A percentile compares a stretch with the other conserved stretches of the same genome.
phyloP scores from a whole-genome alignment of 257 asterid species.

The Capsicum baccatum region DNA sequence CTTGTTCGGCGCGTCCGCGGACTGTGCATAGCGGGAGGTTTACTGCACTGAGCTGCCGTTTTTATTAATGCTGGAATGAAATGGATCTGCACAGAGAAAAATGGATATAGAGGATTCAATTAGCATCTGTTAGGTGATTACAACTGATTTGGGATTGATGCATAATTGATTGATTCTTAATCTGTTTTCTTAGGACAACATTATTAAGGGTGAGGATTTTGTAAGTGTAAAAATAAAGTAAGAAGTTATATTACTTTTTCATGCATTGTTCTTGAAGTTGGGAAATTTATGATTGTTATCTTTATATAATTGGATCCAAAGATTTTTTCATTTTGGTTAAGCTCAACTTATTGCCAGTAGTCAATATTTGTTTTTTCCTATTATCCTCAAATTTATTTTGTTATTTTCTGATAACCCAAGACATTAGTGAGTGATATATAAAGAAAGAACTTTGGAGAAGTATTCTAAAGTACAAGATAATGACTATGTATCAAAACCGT shows the following conservation, averaged over 20 bases:
- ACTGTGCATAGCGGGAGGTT: too few relatives aligned
- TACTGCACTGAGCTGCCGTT: too few relatives aligned
- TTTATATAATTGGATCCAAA: background rate
- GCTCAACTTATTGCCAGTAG: background rate
- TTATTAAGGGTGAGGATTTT: constrained; percentile 1
- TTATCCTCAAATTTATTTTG: background rate
- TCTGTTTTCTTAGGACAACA: background rate
- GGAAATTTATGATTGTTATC: background rate
- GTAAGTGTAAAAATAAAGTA: background rate
- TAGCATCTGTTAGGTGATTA: background rate
- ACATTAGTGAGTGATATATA: background rate
- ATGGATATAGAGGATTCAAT: background rate
- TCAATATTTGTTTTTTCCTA: background rate
- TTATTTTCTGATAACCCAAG: background rate
- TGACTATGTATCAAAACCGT: background rate
- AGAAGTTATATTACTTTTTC: background rate
- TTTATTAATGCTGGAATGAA: background rate
- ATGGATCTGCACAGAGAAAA: background rate
- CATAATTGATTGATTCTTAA: background rate
- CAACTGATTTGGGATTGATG: background rate
- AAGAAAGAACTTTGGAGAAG: background rate
- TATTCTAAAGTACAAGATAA: background rate
- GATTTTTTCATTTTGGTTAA: background rate
- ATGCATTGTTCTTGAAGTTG: background rate
- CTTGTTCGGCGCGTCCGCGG: too few relatives aligned